Evolutionary conservation across 1,284 basidiomycete species (phyloP).

Genomic region (Blastosporella zonata): DNA sequence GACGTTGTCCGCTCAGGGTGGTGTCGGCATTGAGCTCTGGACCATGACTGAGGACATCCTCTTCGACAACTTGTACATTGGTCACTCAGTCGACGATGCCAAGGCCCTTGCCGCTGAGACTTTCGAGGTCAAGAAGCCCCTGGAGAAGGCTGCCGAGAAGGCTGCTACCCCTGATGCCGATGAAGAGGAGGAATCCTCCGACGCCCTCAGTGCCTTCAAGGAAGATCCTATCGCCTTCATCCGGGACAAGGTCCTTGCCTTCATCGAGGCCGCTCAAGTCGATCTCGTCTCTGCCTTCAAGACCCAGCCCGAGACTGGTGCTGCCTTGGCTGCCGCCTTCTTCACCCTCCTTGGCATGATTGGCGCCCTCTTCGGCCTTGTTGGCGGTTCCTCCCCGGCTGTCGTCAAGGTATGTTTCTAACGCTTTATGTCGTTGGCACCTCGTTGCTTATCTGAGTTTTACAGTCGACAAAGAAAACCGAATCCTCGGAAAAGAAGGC

Average conservation of each 20-base stretch:
- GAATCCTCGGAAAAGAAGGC: conserved; percentile 64
- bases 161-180: conserved; percentile 44
- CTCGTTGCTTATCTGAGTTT: conserved; percentile 13
- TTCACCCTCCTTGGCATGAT: conserved; percentile 84
- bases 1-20: conserved; percentile 50
- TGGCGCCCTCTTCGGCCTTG: conserved; percentile 73
- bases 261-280: conserved; percentile 69
- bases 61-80: conserved; percentile 93
- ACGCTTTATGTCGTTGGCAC: not conserved
- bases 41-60: conserved; percentile 98
- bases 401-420: conserved; percentile 57
- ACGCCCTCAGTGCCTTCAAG: conserved; percentile 49
- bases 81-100: conserved; percentile 83
- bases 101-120: conserved; percentile 80
- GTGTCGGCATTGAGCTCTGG: conserved; percentile 97
- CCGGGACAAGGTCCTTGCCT: conserved; percentile 70
- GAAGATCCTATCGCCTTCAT: conserved; percentile 77
- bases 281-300: conserved; percentile 78
- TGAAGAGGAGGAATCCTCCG: conserved; percentile 47
- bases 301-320: conserved; percentile 82
- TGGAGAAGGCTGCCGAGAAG: conserved; percentile 59
- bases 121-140: conserved; percentile 77
- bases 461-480: conserved; percentile 70
- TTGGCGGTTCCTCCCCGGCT: conserved; percentile 69
- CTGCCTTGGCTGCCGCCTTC: conserved; percentile 66